Evolutionary conservation across 768 basidiomycete species (phyloP).

Genomic region (Amanita thiersii): DNA sequence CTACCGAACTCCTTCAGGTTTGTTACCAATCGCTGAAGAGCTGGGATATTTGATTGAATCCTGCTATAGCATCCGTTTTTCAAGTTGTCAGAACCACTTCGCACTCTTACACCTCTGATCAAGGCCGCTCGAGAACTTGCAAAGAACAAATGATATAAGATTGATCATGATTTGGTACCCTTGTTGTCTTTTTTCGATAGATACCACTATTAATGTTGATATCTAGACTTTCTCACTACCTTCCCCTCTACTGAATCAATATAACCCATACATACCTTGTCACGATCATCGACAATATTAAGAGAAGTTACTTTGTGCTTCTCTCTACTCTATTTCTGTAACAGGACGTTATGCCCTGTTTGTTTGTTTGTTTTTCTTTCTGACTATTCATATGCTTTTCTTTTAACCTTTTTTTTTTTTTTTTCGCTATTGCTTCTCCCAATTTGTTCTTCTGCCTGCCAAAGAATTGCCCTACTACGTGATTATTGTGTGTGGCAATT

Average conservation of each 20-base stretch:
- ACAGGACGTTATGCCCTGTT: not conserved
- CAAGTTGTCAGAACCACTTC: constrained; percentile 76
- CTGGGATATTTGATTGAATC: constrained; percentile 6
- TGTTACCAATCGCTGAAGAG: constrained; percentile 15
- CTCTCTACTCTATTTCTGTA: not conserved
- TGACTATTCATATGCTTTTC: not conserved
- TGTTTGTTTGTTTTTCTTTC: not conserved
- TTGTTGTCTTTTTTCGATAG: too few relatives aligned
- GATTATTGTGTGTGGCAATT: not conserved
- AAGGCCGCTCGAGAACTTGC: constrained; percentile 87
- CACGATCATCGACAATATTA: not conserved
- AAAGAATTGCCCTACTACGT: not conserved
- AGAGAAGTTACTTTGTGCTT: not conserved
- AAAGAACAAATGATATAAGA: constrained; percentile 38
- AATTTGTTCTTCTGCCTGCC: constrained; percentile 2
- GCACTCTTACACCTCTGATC: constrained; percentile 82
- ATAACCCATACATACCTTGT: not conserved
- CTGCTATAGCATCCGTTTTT: constrained; percentile 77
- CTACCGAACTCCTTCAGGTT: constrained; percentile 73
- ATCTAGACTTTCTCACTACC: not conserved
- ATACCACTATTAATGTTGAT: too few relatives aligned
- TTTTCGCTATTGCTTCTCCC: not conserved
- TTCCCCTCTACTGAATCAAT: not conserved
- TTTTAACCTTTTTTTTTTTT: not conserved
- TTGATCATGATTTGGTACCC: too few relatives aligned